phyloP scores from a whole-genome alignment of 2,329 filamentous ascomycete genomes.

The Trichoderma sp. region DNA sequence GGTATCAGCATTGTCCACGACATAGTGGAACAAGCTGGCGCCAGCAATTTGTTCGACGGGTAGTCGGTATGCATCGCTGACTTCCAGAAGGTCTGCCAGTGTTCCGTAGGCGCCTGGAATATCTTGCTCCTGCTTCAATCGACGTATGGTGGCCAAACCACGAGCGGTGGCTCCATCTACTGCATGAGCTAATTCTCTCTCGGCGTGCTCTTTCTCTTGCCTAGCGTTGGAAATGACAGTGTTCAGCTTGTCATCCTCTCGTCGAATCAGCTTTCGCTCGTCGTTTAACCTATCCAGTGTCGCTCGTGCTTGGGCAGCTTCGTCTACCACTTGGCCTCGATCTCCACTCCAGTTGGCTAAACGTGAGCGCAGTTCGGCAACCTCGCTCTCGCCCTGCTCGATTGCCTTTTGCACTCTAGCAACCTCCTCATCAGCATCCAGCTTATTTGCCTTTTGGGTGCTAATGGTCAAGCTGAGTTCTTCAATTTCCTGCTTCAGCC shows the following conservation, averaged over 20 bases:
- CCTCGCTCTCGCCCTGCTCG: conserved; percentile 70
- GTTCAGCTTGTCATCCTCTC: conserved; percentile 85
- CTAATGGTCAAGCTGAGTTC: conserved; percentile 77
- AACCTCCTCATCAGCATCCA: conserved; percentile 85
- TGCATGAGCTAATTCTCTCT: conserved; percentile 76
- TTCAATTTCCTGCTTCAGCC: conserved; percentile 77
- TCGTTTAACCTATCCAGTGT: conserved; percentile 78
- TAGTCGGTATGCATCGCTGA: conserved; percentile 80
- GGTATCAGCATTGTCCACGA: conserved; percentile 90
- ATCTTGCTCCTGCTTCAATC: conserved; percentile 77
- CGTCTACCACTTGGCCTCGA: conserved; percentile 71
- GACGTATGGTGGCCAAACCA: conserved; percentile 83
- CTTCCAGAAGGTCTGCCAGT: conserved; percentile 87
- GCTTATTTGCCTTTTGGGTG: conserved; percentile 79
- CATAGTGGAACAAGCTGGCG: conserved; percentile 90
- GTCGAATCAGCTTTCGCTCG: conserved; percentile 82
- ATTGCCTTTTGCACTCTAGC: conserved; percentile 72
- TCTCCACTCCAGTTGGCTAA: conserved; percentile 80
- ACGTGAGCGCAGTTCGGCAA: conserved; percentile 68
- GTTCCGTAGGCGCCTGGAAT: conserved; percentile 90
- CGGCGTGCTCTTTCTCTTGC: conserved; percentile 76
- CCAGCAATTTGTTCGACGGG: conserved; percentile 94
- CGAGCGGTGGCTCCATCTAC: conserved; percentile 89
- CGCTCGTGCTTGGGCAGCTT: conserved; percentile 78
- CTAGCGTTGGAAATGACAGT: conserved; percentile 76